Evolutionary conservation across 2,329 filamentous ascomycete genomes (phyloP).

Genomic region (Hypoxylon sp.): DNA sequence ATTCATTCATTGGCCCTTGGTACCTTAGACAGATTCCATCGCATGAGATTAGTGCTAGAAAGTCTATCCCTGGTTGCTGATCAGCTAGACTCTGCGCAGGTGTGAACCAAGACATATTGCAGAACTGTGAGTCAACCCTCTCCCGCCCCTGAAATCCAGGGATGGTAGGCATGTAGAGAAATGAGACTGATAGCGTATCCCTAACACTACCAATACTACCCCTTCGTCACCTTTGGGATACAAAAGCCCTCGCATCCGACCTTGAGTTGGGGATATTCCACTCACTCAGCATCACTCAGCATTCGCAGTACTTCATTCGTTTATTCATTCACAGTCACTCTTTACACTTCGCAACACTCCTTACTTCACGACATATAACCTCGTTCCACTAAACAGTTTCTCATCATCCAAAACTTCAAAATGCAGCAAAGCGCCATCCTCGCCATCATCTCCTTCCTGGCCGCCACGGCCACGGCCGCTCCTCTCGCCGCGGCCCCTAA

Average conservation of each 20-base stretch:
- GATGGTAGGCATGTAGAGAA: slow-evolving; percentile 29
- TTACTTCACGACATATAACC: background rate
- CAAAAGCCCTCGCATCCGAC: slow-evolving; percentile 26
- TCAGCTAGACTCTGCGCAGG: slow-evolving; percentile 2
- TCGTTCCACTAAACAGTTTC: background rate
- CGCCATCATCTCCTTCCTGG: slow-evolving; percentile 36
- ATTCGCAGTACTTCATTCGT: slow-evolving; percentile 25
- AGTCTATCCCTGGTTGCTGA: slow-evolving; percentile 21
- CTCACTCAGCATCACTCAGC: slow-evolving; percentile 21
- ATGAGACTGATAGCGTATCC: slow-evolving; percentile 7
- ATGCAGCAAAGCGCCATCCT: slow-evolving; percentile 37
- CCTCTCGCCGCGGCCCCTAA: slow-evolving; percentile 17
- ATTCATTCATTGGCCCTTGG: slow-evolving; percentile 14
- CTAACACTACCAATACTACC: background rate
- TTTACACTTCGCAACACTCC: slow-evolving; percentile 12
- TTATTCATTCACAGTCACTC: slow-evolving; percentile 31
- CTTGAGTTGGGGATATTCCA: too few relatives aligned
- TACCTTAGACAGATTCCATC: slow-evolving; percentile 29
- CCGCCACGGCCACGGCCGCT: slow-evolving; percentile 28
- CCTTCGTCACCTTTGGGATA: slow-evolving; percentile 7
- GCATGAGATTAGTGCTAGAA: background rate
- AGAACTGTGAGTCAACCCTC: slow-evolving; percentile 74
- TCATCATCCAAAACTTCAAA: slow-evolving; percentile 19
- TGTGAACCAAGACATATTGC: slow-evolving; percentile 53
- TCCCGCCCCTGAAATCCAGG: slow-evolving; percentile 67